Base-by-base conservation (phyloP, 1,139 yeast genomes). In the Wickerhamiella pararugosa region DNA sequence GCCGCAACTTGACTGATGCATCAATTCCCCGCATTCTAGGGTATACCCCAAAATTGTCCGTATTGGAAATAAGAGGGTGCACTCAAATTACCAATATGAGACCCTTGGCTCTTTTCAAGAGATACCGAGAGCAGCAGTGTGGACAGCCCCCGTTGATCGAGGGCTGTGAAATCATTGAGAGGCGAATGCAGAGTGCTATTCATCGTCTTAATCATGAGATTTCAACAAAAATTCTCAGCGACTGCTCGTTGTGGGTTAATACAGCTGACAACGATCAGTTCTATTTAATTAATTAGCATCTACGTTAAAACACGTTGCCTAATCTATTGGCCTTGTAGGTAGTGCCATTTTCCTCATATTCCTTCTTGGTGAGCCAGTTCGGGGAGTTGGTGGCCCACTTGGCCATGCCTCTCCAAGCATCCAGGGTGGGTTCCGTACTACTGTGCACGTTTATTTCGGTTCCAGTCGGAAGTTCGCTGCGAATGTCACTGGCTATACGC, bases 371-470 rank as follows among this genome's bases (percentile, higher is more conserved):
- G 15, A 90, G 68, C 47, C 71, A 74, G 31, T 76, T 64, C 4
- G 21, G 21, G 1, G 62, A 53, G 36, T 66, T 56, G 34, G 73
- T 69, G 25, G 92, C 68, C 82, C 94, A 82, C 52, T 73, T 71
- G 25, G 83, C 77, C 94, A 92, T 87, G 25, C 98, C 98, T 51
- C 69, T 76, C 98, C 98, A 92, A 1, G 96, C 75, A 60, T 90
- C 98, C 36, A 71, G 56, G 2, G 73, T 53, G 2, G 94, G 86
- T 55, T 83, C 76, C 5, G 60, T 50, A 0, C 95, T 94, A 10
- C 62, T 58, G 42, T 79, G 65, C 0, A 87, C 81, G 8, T 67
- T 64, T 35, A 87, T 60, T 1, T 75, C 71, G 0, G 80, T 65
- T 1, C 75, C 81, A 1, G 69, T 70, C 0, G 98, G 97, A 43